A percentile compares a stretch with the other conserved stretches of the same genome.
These are phyloP conservation scores for Spirogloea muscicola DNA, from an alignment of 139 green algal genomes.

Conservation along the genomic window DNA sequence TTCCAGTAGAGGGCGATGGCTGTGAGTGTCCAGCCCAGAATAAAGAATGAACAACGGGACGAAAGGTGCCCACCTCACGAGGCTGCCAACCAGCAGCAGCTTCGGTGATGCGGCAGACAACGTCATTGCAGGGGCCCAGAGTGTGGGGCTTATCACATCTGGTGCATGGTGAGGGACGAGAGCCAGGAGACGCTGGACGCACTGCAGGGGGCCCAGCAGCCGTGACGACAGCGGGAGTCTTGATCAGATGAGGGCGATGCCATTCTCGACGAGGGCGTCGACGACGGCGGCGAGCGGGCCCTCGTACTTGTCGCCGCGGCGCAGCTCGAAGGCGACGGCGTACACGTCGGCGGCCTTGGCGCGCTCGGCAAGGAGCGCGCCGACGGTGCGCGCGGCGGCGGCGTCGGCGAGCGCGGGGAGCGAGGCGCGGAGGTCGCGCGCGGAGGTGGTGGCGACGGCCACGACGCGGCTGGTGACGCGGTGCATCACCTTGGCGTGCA, in stretches of 20 bases:
- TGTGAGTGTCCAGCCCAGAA: too few species aligned
- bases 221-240: too few species aligned
- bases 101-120: too few species aligned
- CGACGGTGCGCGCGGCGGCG: conserved; percentile 13
- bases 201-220: too few species aligned
- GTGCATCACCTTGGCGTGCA: conserved; percentile 34
- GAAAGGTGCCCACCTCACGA: too few species aligned
- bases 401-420: conserved; percentile 10
- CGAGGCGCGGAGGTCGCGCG: conserved; percentile 11
- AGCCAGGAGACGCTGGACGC: too few species aligned
- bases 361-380: conserved; percentile 28
- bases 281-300: conserved; percentile 26
- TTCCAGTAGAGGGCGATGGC: too few species aligned
- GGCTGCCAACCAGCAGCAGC: too few species aligned
- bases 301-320: conserved; percentile 38
- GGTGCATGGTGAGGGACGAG: too few species aligned
- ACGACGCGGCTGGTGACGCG: conserved; percentile 38
- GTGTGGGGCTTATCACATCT: too few species aligned
- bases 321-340: conserved; percentile 28
- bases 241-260: conserved; percentile 15
- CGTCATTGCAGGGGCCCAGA: too few species aligned
- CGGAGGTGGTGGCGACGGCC: conserved; percentile 24
- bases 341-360: conserved; percentile 33
- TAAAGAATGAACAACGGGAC: too few species aligned
- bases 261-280: conserved; percentile 25